phyloP scores from a whole-genome alignment of 2,329 filamentous ascomycete genomes.

The Tolypocladium album region DNA sequence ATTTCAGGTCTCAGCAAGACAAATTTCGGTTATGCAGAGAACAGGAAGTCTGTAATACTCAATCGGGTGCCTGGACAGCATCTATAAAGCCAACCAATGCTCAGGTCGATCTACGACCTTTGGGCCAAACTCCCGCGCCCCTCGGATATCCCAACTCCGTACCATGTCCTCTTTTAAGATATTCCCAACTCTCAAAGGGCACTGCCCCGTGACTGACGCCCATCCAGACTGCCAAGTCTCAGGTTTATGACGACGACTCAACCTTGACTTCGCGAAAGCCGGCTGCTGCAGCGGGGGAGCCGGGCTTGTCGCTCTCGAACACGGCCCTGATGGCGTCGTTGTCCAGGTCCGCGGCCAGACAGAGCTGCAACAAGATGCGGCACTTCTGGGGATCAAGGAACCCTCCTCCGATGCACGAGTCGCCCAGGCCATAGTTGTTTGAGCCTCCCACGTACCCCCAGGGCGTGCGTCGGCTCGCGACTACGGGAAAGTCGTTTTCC shows the following conservation, averaged over 20 bases:
- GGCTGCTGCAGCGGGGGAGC: neutral
- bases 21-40: neutral
- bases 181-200: neutral
- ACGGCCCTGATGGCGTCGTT: conserved; percentile 13
- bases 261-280: neutral
- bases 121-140: neutral
- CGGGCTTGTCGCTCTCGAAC: conserved; percentile 11
- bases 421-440: conserved; percentile 15
- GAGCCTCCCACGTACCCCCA: conserved; percentile 39
- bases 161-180: neutral
- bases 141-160: neutral
- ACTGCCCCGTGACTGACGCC: neutral
- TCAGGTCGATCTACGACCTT: neutral
- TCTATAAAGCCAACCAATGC: neutral
- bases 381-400: conserved; percentile 46
- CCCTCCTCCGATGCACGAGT: conserved; percentile 26
- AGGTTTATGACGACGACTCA: neutral
- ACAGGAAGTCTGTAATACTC: no score
- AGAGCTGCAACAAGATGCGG: conserved; percentile 38
- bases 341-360: conserved; percentile 18
- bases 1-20: neutral
- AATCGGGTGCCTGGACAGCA: neutral
- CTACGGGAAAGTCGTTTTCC: conserved; percentile 32
- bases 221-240: neutral
- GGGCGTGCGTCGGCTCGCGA: conserved; percentile 38